Evolutionary conservation across 2,329 filamentous ascomycete species (phyloP), one percentile per base, ranked within the genome.

Genomic region (Botrytis pseudocinerea): DNA sequence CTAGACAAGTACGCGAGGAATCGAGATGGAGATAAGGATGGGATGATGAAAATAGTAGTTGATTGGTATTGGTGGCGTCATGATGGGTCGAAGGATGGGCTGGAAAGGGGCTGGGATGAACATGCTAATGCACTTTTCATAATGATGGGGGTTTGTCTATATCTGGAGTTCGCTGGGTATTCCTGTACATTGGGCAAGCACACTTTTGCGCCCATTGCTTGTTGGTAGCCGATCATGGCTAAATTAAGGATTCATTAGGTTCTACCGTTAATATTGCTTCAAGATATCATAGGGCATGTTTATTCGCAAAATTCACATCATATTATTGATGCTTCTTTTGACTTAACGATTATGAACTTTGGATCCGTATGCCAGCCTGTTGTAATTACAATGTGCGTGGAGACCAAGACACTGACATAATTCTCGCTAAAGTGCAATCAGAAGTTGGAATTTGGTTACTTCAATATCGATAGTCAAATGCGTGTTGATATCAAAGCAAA

Each of bases 41-140:
- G 12, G 61, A 14, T 28, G 16, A 57, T 6, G n/a, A 68, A 68
- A 32, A 32, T 7, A 18, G 10, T 25, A 22, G n/a, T 42, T 18
- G 6, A 16, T 38, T 61, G 44, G 68, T 32, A 46, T 20, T 28
- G 22, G 51, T 69, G 48, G 62, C 44, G 46, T 64, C 66, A 35
- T 65, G 25, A 71, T 54, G 60, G 69, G n/a, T 42, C 42, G n/a
- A n/a, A 32, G 46, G 32, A 38, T 40, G 44, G 63, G 63, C 61
- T 70, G 40, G 40, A 12, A 40, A 25, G 20, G 63, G 40, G 12
- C 25, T 63, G 18, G 9, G 12, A 40, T 63, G 18, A 6, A 40
- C 51, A 65, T 25, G 46, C 42, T 18, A 42, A 48, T 12, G 32
- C 32, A 48, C 32, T 70, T 48, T 63, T 38, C 16, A 48, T 25